Evolutionary conservation across 306 rosid species (phyloP).

Genomic region (Cicer cuneatum): DNA sequence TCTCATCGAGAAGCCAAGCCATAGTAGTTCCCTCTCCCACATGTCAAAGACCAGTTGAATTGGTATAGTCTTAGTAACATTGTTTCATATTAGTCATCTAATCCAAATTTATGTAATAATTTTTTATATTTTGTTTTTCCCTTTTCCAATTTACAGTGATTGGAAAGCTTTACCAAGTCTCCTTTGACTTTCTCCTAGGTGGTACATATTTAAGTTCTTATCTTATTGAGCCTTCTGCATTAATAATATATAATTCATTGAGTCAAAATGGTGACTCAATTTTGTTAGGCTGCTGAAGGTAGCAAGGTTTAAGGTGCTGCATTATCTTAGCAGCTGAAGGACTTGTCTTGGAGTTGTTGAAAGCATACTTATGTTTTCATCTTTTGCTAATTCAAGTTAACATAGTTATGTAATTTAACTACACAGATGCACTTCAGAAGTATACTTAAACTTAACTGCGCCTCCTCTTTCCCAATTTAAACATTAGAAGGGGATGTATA

Average conservation of each 20-base stretch:
- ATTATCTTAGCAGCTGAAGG: slow-evolving; percentile 41
- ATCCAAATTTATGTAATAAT: slow-evolving; percentile 30
- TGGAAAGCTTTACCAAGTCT: slow-evolving; percentile 48
- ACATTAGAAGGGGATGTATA: slow-evolving; percentile 33
- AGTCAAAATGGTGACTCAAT: slow-evolving; percentile 27
- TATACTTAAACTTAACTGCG: slow-evolving; percentile 39
- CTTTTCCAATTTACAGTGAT: slow-evolving; percentile 38
- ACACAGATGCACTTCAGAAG: slow-evolving; percentile 40
- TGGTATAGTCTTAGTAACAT: slow-evolving; percentile 38
- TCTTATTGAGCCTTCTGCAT: slow-evolving; percentile 22
- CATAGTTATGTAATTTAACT: slow-evolving; percentile 42
- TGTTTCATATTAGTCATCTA: slow-evolving; percentile 37
- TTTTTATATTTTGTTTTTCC: not conserved
- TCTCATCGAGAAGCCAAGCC: slow-evolving; percentile 67
- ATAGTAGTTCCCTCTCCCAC: slow-evolving; percentile 70
- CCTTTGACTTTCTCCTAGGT: slow-evolving; percentile 45
- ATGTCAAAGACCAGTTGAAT: slow-evolving; percentile 44
- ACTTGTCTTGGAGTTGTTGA: slow-evolving; percentile 35
- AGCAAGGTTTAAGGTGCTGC: slow-evolving; percentile 46
- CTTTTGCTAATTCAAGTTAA: slow-evolving; percentile 45
- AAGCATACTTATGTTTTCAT: slow-evolving; percentile 37
- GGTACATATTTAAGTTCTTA: slow-evolving; percentile 51
- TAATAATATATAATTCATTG: slow-evolving; percentile 9
- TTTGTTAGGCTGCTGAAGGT: slow-evolving; percentile 44
- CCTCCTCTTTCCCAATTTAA: slow-evolving; percentile 46